Conservation (phyloP, 2,329 filamentous ascomycete genomes). For the Talaromyces islandicus region DNA sequence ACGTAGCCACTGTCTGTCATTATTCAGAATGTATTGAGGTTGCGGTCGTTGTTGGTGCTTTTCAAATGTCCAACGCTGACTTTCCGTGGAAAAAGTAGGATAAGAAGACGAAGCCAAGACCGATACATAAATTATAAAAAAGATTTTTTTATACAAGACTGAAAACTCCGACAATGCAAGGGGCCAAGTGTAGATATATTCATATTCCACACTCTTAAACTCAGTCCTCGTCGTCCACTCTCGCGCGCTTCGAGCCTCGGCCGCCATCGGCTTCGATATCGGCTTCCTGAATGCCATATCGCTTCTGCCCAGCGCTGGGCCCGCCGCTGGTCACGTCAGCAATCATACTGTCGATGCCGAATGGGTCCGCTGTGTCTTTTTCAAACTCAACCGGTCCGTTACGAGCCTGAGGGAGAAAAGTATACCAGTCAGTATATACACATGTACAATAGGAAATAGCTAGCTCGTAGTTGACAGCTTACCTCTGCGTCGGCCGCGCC, state of each 20-base stretch:
- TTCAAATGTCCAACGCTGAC: not conserved
- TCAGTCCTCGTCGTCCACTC: conserved; percentile 61
- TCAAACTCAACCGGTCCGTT: conserved; percentile 96
- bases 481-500: conserved; percentile 74
- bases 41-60: not conserved
- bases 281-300: conserved; percentile 39
- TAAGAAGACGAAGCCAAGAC: not conserved
- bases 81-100: not conserved
- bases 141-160: not conserved
- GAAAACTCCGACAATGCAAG: not conserved
- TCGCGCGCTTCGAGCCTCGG: conserved; percentile 71
- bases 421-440: not conserved
- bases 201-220: not conserved
- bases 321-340: conserved; percentile 64
- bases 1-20: not conserved
- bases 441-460: not conserved
- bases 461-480: conserved; percentile 22
- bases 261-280: conserved; percentile 60
- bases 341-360: conserved; percentile 92
- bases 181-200: not conserved
- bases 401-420: conserved; percentile 49
- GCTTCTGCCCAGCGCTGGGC: conserved; percentile 45
- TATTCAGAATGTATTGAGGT: not conserved
- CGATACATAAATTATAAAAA: not conserved
- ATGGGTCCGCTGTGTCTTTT: conserved; percentile 79